Conservation (phyloP, 2,329 filamentous ascomycete genomes). For the Ophiostoma triangulosporum region DNA sequence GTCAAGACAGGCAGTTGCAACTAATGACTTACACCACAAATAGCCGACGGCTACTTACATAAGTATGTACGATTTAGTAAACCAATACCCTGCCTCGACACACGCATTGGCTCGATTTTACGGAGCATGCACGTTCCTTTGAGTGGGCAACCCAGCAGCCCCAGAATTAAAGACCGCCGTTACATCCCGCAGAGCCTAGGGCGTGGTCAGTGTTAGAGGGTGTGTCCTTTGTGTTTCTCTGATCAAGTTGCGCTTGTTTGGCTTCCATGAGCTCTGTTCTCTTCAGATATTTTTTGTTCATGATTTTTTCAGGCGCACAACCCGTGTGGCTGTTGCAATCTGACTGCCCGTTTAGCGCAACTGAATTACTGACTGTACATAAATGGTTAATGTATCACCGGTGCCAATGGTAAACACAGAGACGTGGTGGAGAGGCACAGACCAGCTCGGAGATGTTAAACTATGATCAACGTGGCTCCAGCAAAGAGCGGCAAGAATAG, state of each 20-base stretch:
- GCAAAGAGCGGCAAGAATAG: neutral
- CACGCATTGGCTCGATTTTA: neutral
- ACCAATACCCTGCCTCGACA: neutral
- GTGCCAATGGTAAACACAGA: neutral
- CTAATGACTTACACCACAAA: neutral
- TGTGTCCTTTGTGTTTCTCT: too few relatives aligned
- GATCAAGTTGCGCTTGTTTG: too few relatives aligned
- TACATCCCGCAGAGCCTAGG: conserved; percentile 5
- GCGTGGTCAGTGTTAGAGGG: neutral
- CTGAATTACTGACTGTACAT: too few relatives aligned
- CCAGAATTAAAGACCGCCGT: conserved; percentile 1
- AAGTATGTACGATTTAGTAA: neutral
- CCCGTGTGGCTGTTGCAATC: too few relatives aligned
- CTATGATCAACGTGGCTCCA: neutral
- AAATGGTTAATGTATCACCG: too few relatives aligned
- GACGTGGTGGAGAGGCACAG: neutral
- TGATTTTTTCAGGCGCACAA: too few relatives aligned
- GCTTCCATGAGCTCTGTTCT: too few relatives aligned
- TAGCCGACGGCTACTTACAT: neutral
- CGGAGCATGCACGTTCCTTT: neutral
- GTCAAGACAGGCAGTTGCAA: too few relatives aligned
- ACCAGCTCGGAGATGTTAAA: neutral
- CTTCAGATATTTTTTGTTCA: too few relatives aligned
- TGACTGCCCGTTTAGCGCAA: too few relatives aligned
- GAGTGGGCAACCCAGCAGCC: conserved; percentile 1